These are phyloP conservation scores for Tylopilus sp. DNA, from an alignment of 768 basidiomycete genomes.

Conservation along the genomic window DNA sequence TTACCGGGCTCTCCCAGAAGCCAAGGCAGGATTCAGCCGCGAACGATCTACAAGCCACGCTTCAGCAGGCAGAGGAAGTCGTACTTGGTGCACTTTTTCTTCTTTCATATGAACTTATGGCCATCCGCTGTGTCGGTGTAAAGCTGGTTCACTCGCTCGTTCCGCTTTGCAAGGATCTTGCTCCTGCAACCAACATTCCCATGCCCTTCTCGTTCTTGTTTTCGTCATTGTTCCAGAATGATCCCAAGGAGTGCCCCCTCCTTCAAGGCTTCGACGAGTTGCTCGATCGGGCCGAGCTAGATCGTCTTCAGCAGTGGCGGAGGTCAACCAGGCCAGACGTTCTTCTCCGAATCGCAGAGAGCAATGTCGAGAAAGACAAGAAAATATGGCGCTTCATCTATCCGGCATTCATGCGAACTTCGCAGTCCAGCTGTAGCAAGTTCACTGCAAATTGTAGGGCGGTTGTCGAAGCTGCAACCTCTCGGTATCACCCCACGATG, in stretches of 20 bases:
- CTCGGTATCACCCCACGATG: constrained; percentile 69
- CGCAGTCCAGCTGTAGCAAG: constrained; percentile 45
- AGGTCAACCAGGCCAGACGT: constrained; percentile 53
- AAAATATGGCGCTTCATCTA: constrained; percentile 74
- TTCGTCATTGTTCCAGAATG: constrained; percentile 54
- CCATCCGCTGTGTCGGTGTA: constrained; percentile 57
- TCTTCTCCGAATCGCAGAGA: constrained; percentile 69
- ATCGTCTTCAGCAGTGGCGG: constrained; percentile 65
- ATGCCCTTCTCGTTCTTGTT: constrained; percentile 35
- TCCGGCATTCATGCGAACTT: constrained; percentile 58
- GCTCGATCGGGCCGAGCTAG: constrained; percentile 56
- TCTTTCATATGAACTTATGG: constrained; percentile 51
- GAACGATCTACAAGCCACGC: constrained; percentile 41
- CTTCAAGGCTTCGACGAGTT: constrained; percentile 65
- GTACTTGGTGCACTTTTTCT: constrained; percentile 75
- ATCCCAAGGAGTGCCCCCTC: constrained; percentile 41
- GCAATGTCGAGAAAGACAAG: constrained; percentile 60
- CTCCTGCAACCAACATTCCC: constrained; percentile 27
- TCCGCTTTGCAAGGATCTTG: constrained; percentile 44
- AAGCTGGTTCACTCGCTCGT: constrained; percentile 61
- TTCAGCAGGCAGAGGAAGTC: constrained; percentile 54
- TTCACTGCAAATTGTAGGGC: constrained; percentile 56
- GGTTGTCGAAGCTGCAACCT: constrained; percentile 61
- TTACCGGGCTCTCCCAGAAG: constrained; percentile 43
- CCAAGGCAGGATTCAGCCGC: constrained; percentile 36